Percentiles rank a stretch among this genome's conserved stretches.
These are phyloP conservation scores for Mucor saturninus DNA, from an alignment of 371 early-diverging fungal genomes.

Conservation along the genomic window DNA sequence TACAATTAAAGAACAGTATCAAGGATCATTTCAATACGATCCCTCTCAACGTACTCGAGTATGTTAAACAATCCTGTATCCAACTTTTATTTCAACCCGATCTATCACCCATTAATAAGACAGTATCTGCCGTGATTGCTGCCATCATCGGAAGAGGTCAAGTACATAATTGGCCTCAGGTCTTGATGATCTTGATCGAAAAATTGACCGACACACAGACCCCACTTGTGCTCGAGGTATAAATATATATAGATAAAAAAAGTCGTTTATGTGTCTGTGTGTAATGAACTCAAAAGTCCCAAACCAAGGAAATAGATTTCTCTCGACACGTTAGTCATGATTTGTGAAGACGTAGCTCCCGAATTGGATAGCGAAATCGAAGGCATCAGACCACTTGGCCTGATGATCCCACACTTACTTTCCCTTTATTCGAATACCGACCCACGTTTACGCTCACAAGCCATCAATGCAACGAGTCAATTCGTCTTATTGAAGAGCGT, in stretches of 20 bases:
- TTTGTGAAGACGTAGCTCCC: constrained; percentile 82
- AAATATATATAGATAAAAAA: constrained; percentile 10
- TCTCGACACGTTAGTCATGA: constrained; percentile 77
- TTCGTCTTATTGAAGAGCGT: constrained; percentile 66
- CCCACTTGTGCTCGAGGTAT: constrained; percentile 67
- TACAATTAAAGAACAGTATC: constrained; percentile 80
- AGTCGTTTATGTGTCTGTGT: neutral
- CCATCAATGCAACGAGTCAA: constrained; percentile 75
- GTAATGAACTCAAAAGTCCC: neutral
- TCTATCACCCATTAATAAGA: constrained; percentile 39
- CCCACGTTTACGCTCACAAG: constrained; percentile 66
- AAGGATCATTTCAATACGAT: constrained; percentile 54
- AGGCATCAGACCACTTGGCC: constrained; percentile 66
- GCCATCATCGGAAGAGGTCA: constrained; percentile 68
- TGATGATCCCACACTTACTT: constrained; percentile 77
- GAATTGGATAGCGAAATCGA: constrained; percentile 72
- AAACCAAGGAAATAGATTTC: constrained; percentile 54
- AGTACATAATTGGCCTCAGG: constrained; percentile 73
- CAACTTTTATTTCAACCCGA: constrained; percentile 62
- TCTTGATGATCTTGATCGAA: constrained; percentile 65
- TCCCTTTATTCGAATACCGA: constrained; percentile 66
- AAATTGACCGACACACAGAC: constrained; percentile 51
- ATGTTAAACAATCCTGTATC: constrained; percentile 69
- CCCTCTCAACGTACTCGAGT: constrained; percentile 60
- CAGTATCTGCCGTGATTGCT: constrained; percentile 65